Percentiles rank a stretch among this genome's conserved stretches.
Conservation (phyloP, 352 stramenopile species). For the Globisporangium uncinulatum region DNA sequence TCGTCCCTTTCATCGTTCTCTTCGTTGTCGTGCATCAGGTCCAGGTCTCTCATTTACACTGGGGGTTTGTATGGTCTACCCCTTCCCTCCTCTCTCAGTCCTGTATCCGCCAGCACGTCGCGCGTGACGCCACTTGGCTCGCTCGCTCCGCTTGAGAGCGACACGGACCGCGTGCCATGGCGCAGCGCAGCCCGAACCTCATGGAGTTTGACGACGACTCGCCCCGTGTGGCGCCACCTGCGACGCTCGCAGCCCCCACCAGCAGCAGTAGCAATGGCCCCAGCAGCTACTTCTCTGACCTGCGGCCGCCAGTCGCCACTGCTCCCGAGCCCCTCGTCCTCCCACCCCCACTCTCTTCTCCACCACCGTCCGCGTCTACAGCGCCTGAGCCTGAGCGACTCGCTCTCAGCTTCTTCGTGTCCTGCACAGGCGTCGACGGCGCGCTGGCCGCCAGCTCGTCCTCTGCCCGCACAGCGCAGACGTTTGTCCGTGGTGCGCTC, state of each 20-base stretch:
- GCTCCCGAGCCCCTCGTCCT: too few species aligned
- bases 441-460: slow-evolving; percentile 33
- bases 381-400: slow-evolving; percentile 7
- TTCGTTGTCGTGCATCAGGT: not conserved
- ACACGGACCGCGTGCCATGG: slow-evolving; percentile 2
- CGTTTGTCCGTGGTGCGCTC: slow-evolving; percentile 63
- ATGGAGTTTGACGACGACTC: slow-evolving; percentile 44
- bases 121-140: too few species aligned
- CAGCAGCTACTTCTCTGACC: slow-evolving; percentile 6
- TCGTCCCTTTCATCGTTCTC: too few species aligned
- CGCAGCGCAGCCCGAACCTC: slow-evolving; percentile 24
- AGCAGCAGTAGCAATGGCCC: slow-evolving; percentile 3
- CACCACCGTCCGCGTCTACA: not conserved
- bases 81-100: too few species aligned
- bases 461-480: slow-evolving; percentile 55
- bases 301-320: not conserved
- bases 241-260: not conserved
- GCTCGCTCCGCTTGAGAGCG: too few species aligned
- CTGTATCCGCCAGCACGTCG: too few species aligned
- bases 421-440: slow-evolving; percentile 55
- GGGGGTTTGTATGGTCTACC: not conserved
- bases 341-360: not conserved
- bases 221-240: slow-evolving; percentile 3
- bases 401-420: slow-evolving; percentile 67
- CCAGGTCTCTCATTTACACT: not conserved